A percentile compares a stretch with the other conserved stretches of the same genome.
These are phyloP conservation scores for Trametes pubescens DNA, from an alignment of 1,284 basidiomycete species.

Conservation along the genomic window DNA sequence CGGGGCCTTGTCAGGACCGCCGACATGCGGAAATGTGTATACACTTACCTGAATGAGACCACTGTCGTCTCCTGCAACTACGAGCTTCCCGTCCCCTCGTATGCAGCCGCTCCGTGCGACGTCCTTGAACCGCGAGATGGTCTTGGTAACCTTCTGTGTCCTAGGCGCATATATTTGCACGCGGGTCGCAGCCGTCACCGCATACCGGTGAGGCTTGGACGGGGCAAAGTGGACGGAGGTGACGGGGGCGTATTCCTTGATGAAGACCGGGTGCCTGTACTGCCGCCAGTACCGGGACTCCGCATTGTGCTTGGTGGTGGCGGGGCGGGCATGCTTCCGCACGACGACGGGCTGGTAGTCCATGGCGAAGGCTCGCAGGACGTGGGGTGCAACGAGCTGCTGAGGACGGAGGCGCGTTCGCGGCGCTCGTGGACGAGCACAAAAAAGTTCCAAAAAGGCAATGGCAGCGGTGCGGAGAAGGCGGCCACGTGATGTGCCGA, in stretches of 20 bases:
- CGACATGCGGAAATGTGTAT: background rate
- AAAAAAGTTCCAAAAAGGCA: slow-evolving; percentile 37
- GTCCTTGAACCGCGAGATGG: slow-evolving; percentile 96
- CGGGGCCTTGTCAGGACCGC: background rate
- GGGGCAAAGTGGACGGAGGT: slow-evolving; percentile 92
- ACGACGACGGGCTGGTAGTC: slow-evolving; percentile 82
- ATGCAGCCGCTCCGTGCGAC: slow-evolving; percentile 90
- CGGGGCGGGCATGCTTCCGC: slow-evolving; percentile 63
- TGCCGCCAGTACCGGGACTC: slow-evolving; percentile 85
- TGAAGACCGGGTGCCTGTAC: slow-evolving; percentile 87
- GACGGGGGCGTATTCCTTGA: slow-evolving; percentile 95
- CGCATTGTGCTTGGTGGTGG: slow-evolving; percentile 65
- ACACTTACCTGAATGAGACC: slow-evolving; percentile 85
- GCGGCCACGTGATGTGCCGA: slow-evolving; percentile 38
- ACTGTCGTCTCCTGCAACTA: slow-evolving; percentile 95
- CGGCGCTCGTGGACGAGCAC: slow-evolving; percentile 15
- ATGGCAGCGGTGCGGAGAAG: slow-evolving; percentile 28
- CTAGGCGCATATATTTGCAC: slow-evolving; percentile 97
- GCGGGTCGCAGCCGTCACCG: slow-evolving; percentile 93
- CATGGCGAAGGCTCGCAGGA: slow-evolving; percentile 49
- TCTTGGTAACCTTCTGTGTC: slow-evolving; percentile 96
- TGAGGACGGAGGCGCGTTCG: slow-evolving; percentile 7
- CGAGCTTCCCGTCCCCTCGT: slow-evolving; percentile 91
- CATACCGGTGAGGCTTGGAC: slow-evolving; percentile 89
- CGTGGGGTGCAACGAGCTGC: background rate